These are phyloP conservation scores for Patellifolia procumbens DNA, from an alignment of 179 eudicot species.

Conservation along the genomic window DNA sequence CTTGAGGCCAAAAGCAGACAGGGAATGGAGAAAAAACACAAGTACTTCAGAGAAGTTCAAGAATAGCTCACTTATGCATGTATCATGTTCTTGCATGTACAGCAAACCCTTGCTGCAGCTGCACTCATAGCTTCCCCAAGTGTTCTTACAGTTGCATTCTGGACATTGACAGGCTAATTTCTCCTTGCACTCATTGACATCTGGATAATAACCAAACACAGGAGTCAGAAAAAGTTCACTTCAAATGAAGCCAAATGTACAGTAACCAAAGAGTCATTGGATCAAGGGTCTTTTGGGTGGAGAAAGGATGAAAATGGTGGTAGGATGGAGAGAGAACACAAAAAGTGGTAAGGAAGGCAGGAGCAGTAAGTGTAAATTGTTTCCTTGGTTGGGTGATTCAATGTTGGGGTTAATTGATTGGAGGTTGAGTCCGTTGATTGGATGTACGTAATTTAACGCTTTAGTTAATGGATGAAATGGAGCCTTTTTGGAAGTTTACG, in stretches of 20 bases:
- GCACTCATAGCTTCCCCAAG: constrained; percentile 93
- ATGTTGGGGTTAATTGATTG: too few species aligned
- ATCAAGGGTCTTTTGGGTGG: neutral
- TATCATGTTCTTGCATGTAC: constrained; percentile 89
- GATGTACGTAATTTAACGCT: too few species aligned
- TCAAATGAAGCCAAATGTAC: neutral
- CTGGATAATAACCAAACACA: constrained; percentile 38
- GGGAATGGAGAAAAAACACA: neutral
- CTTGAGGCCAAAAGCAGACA: neutral
- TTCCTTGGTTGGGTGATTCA: too few species aligned
- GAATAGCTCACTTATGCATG: constrained; percentile 70
- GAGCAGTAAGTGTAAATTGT: too few species aligned
- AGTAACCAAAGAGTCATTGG: neutral
- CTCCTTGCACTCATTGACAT: constrained; percentile 88
- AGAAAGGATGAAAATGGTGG: too few species aligned
- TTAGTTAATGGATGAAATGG: too few species aligned
- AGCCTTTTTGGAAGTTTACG: too few species aligned
- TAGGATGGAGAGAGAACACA: neutral
- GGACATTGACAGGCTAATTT: constrained; percentile 83
- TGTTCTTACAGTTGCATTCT: constrained; percentile 80
- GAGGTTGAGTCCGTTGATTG: too few species aligned
- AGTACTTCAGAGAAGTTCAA: neutral
- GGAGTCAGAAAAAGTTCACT: neutral
- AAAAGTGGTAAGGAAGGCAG: too few species aligned
- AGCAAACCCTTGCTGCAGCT: constrained; percentile 59